Base-by-base conservation (phyloP, 257 asterid genomes). In the Nicotiana undulata region DNA sequence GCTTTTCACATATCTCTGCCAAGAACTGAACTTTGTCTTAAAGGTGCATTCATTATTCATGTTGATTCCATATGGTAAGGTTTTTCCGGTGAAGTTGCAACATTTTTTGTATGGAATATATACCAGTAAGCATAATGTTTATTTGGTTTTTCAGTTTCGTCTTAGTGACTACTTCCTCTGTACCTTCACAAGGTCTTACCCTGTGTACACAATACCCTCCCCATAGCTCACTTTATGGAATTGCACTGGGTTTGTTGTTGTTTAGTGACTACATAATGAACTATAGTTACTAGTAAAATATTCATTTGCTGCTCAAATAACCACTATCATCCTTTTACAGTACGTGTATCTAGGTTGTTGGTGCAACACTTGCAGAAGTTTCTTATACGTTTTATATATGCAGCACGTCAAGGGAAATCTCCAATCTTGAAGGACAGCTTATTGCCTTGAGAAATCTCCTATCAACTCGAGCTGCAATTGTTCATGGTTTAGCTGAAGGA, bases 341-440 rank as follows among this genome's bases (percentile, higher is more conserved):
- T n/a, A n/a, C 20, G 72, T 79, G 61, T 70, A 28, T 80, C 55
- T 82, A 80, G 60, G 74, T 40, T 79, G 66, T 75, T 79, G 66
- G 70, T 68, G 55, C 67, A 79, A 70, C 78, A 22, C 31, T 29
- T 81, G 63, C 76, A 76, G 65, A 79, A 49, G 51, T 17, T 44
- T 78, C 72, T 83, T 61, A 81, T 79, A 63, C 55, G 82, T 66
- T 82, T 72, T 81, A 15, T 68, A 58, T 79, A 6, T 85, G 83
- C 97, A 95, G 99, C 80, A 93, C 98, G 29, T 91, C 98, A 51
- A 92, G 90, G 84, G 99, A 93, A 81, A 95, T 95, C 9, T 93
- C 96, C 64, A 92, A 93, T 85, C 97, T 95, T 9, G 99, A 93
- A 88, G 99, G 98, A 65, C 97, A 95, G 89, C 97, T 95, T 6